Conservation (phyloP, 2,329 filamentous ascomycete genomes). For the Fonsecaea pedrosoi region DNA sequence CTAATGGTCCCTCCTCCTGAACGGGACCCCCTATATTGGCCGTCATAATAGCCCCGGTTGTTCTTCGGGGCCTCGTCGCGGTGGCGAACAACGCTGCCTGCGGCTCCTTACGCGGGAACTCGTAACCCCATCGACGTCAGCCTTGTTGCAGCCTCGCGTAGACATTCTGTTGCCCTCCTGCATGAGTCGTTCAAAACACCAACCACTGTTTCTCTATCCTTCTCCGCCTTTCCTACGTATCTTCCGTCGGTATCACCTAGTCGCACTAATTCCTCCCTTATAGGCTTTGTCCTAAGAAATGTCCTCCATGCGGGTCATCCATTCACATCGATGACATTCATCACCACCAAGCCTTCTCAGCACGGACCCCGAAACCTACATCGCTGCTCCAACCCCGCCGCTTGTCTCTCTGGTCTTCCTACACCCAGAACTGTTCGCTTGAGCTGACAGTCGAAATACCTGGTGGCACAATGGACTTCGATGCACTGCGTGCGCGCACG, state of each 20-base stretch:
- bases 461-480: constrained; percentile 54
- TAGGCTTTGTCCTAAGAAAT: not conserved
- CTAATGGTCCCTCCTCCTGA: not conserved
- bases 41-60: not conserved
- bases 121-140: constrained; percentile 18
- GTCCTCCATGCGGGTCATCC: not conserved
- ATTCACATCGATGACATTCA: constrained; percentile 15
- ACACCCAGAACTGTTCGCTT: not conserved
- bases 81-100: not conserved
- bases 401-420: constrained; percentile 1
- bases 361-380: not conserved
- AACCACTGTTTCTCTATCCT: constrained; percentile 7
- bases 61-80: not conserved
- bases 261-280: not conserved
- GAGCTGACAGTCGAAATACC: not conserved
- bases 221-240: constrained; percentile 12
- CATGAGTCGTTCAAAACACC: constrained; percentile 8
- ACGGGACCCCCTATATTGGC: not conserved
- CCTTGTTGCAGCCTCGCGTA: constrained; percentile 19
- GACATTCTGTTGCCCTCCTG: not conserved
- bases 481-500: constrained; percentile 80
- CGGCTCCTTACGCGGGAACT: not conserved
- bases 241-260: constrained; percentile 9
- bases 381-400: not conserved
- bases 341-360: constrained; percentile 22